phyloP scores from a whole-genome alignment of 257 asterid genomes.

The Salvia splendens region DNA sequence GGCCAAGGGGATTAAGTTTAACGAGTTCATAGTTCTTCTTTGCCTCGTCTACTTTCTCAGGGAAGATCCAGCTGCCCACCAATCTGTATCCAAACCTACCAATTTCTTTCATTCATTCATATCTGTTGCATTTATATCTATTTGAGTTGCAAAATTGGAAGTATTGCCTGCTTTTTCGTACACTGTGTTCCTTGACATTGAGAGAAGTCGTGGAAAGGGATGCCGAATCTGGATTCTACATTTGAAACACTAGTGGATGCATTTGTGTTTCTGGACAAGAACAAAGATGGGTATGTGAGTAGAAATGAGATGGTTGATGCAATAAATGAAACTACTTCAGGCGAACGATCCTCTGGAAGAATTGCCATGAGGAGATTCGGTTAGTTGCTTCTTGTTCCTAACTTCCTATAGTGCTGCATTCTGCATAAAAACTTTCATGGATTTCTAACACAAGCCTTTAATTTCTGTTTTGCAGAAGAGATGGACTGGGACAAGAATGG shows the following conservation, averaged over 20 bases:
- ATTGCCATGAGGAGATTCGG: conserved; percentile 95
- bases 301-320: conserved; percentile 77
- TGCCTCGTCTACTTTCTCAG: conserved; percentile 88
- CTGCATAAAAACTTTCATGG: background rate
- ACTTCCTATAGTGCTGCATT: background rate
- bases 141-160: background rate
- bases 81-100: conserved; percentile 35
- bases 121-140: background rate
- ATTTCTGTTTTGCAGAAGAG: conserved; percentile 61
- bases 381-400: conserved; percentile 24
- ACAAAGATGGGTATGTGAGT: conserved; percentile 88
- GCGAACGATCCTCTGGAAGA: conserved; percentile 84
- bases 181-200: conserved; percentile 43
- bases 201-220: conserved; percentile 63
- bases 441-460: background rate
- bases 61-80: conserved; percentile 55
- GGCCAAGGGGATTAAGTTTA: conserved; percentile 70
- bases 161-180: background rate
- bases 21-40: conserved; percentile 87
- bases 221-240: conserved; percentile 73
- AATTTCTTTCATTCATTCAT: background rate
- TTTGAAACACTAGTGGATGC: conserved; percentile 83
- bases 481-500: conserved; percentile 99
- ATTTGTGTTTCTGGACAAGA: conserved; percentile 87
- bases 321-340: conserved; percentile 67